Percentiles rank a stretch among this genome's conserved stretches.
Conservation (phyloP, 73 alveolate genomes). For the Urostyla sp. region DNA sequence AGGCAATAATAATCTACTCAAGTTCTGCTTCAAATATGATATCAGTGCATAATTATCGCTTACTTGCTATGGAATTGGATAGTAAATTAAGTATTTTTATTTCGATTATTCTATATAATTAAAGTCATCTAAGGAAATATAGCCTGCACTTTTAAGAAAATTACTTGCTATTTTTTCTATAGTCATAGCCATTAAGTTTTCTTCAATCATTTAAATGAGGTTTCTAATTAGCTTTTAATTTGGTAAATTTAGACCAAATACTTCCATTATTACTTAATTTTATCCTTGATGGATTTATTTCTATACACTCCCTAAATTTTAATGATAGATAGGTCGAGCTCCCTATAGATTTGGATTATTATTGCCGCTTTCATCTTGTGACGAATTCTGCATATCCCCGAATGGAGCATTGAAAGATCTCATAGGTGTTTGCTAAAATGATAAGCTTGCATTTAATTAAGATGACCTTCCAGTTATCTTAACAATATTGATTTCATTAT, state of each 20-base stretch:
- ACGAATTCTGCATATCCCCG: too few species aligned
- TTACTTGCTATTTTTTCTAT: constrained; percentile 3
- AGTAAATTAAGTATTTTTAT: neutral
- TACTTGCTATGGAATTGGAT: constrained; percentile 20
- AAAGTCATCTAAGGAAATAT: constrained; percentile 17
- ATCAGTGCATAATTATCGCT: constrained; percentile 34
- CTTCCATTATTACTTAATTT: constrained; percentile 32
- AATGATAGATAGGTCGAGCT: too few species aligned
- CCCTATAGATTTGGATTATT: too few species aligned
- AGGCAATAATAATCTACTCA: constrained; percentile 7
- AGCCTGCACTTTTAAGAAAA: neutral
- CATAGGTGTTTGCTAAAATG: too few species aligned
- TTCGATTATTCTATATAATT: constrained; percentile 23
- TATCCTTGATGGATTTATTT: constrained; percentile 1
- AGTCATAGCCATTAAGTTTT: neutral
- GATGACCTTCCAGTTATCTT: too few species aligned
- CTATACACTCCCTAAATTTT: too few species aligned
- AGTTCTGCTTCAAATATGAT: constrained; percentile 16
- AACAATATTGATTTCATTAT: too few species aligned
- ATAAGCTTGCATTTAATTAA: too few species aligned
- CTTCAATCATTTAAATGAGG: constrained; percentile 11
- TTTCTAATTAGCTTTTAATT: neutral
- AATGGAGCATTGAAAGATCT: too few species aligned
- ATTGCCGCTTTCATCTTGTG: too few species aligned
- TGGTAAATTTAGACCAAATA: constrained; percentile 20